These are phyloP conservation scores for Rhizopogon vinicolor DNA, from an alignment of 768 basidiomycete genomes.

Conservation along the genomic window DNA sequence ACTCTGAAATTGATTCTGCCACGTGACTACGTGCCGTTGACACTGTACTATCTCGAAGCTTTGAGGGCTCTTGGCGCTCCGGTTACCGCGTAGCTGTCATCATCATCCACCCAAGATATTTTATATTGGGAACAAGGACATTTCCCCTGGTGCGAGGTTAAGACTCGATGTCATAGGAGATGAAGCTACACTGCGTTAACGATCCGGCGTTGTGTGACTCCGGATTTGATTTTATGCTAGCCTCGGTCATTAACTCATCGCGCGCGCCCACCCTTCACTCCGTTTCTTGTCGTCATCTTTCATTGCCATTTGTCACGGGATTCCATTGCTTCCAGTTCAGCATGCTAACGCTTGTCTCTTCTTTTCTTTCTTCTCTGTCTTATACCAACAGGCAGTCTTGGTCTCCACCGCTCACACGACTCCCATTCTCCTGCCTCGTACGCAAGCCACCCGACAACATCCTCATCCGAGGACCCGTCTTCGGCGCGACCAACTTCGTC, in stretches of 20 bases:
- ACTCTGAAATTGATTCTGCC: not conserved
- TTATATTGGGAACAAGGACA: too few relatives aligned
- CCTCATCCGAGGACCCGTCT: slow-evolving; percentile 4
- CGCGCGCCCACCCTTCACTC: not conserved
- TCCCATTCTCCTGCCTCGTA: slow-evolving; percentile 20
- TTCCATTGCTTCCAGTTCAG: not conserved
- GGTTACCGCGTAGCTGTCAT: too few relatives aligned
- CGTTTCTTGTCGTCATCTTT: not conserved
- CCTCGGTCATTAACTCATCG: not conserved
- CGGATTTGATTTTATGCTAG: not conserved
- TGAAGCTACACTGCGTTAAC: not conserved
- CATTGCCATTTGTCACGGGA: not conserved
- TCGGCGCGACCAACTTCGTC: slow-evolving; percentile 12
- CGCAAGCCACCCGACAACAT: slow-evolving; percentile 16
- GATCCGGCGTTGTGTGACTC: too few relatives aligned
- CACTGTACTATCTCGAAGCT: too few relatives aligned
- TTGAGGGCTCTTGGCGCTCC: too few relatives aligned
- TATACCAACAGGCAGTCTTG: slow-evolving; percentile 8
- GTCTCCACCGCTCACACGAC: slow-evolving; percentile 8
- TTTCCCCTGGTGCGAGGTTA: too few relatives aligned
- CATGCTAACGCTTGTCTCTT: slow-evolving; percentile 8
- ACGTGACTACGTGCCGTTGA: not conserved
- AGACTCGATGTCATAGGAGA: not conserved
- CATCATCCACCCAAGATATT: too few relatives aligned
- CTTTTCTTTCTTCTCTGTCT: not conserved